Evolutionary conservation across 768 basidiomycete species (phyloP).

Genomic region (Collybia sp.): DNA sequence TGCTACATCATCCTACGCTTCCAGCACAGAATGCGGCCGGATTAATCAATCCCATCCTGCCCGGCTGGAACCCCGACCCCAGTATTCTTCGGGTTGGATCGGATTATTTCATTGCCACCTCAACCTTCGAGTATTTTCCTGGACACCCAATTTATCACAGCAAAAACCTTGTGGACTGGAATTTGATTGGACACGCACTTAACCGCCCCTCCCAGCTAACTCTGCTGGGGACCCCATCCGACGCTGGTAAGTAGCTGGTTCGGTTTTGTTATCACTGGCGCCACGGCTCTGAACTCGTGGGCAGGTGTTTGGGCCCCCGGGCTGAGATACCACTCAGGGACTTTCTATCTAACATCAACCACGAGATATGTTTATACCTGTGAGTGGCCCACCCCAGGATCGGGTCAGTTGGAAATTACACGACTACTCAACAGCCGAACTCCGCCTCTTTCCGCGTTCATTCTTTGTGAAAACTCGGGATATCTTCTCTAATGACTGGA

Average conservation of each 20-base stretch:
- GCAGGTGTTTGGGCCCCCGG: slow-evolving; percentile 31
- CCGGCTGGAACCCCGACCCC: slow-evolving; percentile 38
- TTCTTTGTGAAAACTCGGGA: slow-evolving; percentile 33
- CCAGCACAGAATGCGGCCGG: too few species aligned
- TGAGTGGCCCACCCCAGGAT: slow-evolving; percentile 7
- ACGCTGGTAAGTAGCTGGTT: slow-evolving; percentile 21
- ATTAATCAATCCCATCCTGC: slow-evolving; percentile 28
- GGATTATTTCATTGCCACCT: slow-evolving; percentile 35
- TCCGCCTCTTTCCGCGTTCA: slow-evolving; percentile 31
- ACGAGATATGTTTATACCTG: slow-evolving; percentile 34
- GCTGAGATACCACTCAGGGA: slow-evolving; percentile 28
- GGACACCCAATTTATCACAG: slow-evolving; percentile 39
- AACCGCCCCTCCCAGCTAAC: slow-evolving; percentile 29
- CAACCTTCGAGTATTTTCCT: slow-evolving; percentile 35
- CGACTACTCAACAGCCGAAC: slow-evolving; percentile 16
- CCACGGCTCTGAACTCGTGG: neutral
- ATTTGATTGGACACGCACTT: slow-evolving; percentile 31
- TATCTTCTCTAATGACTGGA: slow-evolving; percentile 34
- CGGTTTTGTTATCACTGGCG: neutral
- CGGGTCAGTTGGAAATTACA: neutral
- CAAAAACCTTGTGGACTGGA: slow-evolving; percentile 29
- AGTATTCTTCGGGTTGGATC: slow-evolving; percentile 30
- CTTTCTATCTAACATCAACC: slow-evolving; percentile 30
- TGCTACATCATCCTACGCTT: too few species aligned
- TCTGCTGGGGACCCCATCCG: slow-evolving; percentile 31